Conservation (phyloP, 1,139 yeast species). For the Kazachstania sp. region DNA sequence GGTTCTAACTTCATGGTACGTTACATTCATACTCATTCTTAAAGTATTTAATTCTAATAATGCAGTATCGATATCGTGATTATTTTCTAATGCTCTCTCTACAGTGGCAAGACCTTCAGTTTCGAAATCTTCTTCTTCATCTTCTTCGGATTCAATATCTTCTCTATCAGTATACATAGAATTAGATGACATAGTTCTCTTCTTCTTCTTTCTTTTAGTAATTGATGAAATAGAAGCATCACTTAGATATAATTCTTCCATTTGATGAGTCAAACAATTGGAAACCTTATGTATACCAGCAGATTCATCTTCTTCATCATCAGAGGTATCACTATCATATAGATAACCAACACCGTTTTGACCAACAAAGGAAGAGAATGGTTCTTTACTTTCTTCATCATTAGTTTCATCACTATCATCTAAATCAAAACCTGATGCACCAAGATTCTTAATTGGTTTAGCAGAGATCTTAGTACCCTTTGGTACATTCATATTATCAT, state of each 20-base stretch:
- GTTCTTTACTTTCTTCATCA: conserved; percentile 14
- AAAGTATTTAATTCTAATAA: conserved; percentile 83
- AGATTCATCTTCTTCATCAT: conserved; percentile 36
- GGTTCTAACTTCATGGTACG: conserved; percentile 82
- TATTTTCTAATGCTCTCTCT: conserved; percentile 81
- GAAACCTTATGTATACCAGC: conserved; percentile 28
- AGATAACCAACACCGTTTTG: conserved; percentile 51
- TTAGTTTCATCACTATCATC: conserved; percentile 23
- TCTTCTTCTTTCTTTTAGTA: conserved; percentile 38
- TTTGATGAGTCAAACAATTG: conserved; percentile 43
- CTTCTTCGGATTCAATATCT: conserved; percentile 26
- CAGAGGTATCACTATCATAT: conserved; percentile 45
- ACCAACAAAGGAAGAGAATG: conserved; percentile 44
- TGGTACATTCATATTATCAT: conserved; percentile 40
- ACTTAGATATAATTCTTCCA: conserved; percentile 59
- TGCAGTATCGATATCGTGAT: conserved; percentile 91
- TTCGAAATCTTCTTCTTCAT: conserved; percentile 65
- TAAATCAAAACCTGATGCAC: conserved; percentile 25
- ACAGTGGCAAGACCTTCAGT: conserved; percentile 88
- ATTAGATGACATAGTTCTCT: conserved; percentile 40
- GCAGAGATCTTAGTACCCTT: conserved; percentile 45
- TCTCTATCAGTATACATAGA: conserved; percentile 34
- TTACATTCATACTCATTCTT: conserved; percentile 94
- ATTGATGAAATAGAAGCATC: conserved; percentile 71
- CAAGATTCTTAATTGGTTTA: conserved; percentile 33